Base-by-base conservation (phyloP, 2,329 filamentous ascomycete species). In the Colletotrichum gigasporum region DNA sequence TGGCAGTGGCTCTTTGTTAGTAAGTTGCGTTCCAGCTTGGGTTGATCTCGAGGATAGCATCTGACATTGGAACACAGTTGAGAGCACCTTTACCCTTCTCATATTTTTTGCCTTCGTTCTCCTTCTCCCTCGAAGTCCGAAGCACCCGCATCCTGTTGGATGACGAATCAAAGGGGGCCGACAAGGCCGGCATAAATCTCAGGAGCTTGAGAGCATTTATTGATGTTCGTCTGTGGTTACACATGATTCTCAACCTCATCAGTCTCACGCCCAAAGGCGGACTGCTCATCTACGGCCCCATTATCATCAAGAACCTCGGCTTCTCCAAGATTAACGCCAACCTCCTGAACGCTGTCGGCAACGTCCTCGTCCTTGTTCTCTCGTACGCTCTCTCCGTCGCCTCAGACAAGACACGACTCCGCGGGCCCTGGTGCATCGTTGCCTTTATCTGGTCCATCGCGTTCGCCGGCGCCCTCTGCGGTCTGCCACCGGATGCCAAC, bases 331-430 rank as follows among this genome's bases (percentile, higher is more conserved):
- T 59, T 2, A 47, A 67, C n/a, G 67, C 67, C 24, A 69, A 69
- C 32, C 67, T 69, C 20, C 67, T 69, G 51, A 69, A 64, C 47
- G 57, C 68, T 8, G 65, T 67, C 5, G 53, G 67, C 45, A 67
- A 55, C 26, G 50, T 67, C 5, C 47, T 67, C n/a, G 61, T 68
- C 34, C 51, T 67, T 6, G 11, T 64, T 5, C 35, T 69, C 1
- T 63, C 65, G 0, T 55, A 30, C 7, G 9, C 39, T 16, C 59
- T 67, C 16, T 55, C 63, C 2, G 22, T 58, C 18, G 66, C 63
- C 8, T 69, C 67, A 11, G 67, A 69, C 42, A 51, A 16, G 22
- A 64, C 66, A 2, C 28, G 26, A 18, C 47, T 50, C 37, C 59
- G 66, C 10, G 66, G 66, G 3, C 64, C 52, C 2, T 67, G 59